These are phyloP conservation scores for Artemisia annua DNA, from an alignment of 129 eudicot genomes.

Conservation along the genomic window DNA sequence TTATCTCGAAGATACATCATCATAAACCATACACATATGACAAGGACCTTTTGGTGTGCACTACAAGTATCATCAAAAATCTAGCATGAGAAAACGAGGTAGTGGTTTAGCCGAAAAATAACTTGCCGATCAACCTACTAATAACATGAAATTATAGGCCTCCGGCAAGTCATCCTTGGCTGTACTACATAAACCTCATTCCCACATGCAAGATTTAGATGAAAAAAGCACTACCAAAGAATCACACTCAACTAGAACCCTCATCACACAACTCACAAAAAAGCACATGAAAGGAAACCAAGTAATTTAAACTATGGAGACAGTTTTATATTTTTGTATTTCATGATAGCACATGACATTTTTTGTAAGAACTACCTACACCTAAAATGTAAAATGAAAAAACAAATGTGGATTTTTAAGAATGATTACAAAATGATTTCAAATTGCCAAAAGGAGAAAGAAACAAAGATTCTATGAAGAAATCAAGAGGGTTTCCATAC, in stretches of 20 bases:
- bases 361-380: not conserved
- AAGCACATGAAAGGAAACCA: not conserved
- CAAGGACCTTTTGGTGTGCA: not conserved
- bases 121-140: slow-evolving; percentile 44
- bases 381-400: not conserved
- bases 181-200: slow-evolving; percentile 47
- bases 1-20: not conserved
- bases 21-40: not conserved
- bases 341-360: not conserved
- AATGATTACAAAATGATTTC: not conserved
- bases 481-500: slow-evolving; percentile 37
- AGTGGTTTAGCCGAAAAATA: slow-evolving; percentile 50
- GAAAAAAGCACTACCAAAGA: slow-evolving; percentile 23
- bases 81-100: slow-evolving; percentile 67
- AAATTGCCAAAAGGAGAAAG: slow-evolving; percentile 44
- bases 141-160: not conserved
- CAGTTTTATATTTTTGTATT: too few relatives aligned
- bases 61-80: slow-evolving; percentile 37
- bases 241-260: slow-evolving; percentile 1
- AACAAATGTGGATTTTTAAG: not conserved
- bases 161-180: slow-evolving; percentile 96
- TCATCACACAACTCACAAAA: not conserved
- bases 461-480: slow-evolving; percentile 40
- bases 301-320: too few relatives aligned
- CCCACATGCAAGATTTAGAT: slow-evolving; percentile 71